These are phyloP conservation scores for Antrodiella citrinella DNA, from an alignment of 768 basidiomycete genomes.

Conservation along the genomic window DNA sequence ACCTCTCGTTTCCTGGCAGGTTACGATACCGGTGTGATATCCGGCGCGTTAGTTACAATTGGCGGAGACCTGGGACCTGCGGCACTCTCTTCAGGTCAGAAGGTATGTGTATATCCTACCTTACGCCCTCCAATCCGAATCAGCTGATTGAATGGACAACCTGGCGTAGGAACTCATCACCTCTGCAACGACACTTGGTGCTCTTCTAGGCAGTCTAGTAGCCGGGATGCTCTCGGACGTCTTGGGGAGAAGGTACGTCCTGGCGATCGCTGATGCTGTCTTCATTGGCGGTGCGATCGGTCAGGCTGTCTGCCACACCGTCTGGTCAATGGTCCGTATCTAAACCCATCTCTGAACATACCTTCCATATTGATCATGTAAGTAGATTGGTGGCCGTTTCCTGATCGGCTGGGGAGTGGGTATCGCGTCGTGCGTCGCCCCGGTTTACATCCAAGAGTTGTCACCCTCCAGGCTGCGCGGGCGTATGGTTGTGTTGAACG, in stretches of 20 bases:
- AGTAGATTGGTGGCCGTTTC: slow-evolving; percentile 67
- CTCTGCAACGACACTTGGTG: slow-evolving; percentile 70
- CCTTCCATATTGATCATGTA: not conserved
- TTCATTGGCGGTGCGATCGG: slow-evolving; percentile 70
- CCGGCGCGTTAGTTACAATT: slow-evolving; percentile 73
- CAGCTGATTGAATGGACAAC: not conserved
- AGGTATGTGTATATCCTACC: slow-evolving; percentile 29
- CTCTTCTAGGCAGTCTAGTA: slow-evolving; percentile 63
- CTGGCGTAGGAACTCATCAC: slow-evolving; percentile 70
- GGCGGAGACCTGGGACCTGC: slow-evolving; percentile 54
- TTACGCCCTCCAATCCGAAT: not conserved
- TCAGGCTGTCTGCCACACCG: slow-evolving; percentile 62
- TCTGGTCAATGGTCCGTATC: slow-evolving; percentile 64
- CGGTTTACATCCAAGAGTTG: slow-evolving; percentile 79
- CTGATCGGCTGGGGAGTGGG: slow-evolving; percentile 71
- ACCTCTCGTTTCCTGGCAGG: slow-evolving; percentile 29
- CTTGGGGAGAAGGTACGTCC: slow-evolving; percentile 57
- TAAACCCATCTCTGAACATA: too few relatives aligned
- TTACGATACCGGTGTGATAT: slow-evolving; percentile 77
- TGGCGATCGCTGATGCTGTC: slow-evolving; percentile 59
- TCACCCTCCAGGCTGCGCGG: slow-evolving; percentile 69
- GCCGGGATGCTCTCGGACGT: slow-evolving; percentile 67
- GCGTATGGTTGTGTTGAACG: slow-evolving; percentile 74
- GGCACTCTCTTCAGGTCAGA: slow-evolving; percentile 51
- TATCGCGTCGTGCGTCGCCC: slow-evolving; percentile 69